Conservation (phyloP, 257 asterid genomes). For the Verbascum thapsus region DNA sequence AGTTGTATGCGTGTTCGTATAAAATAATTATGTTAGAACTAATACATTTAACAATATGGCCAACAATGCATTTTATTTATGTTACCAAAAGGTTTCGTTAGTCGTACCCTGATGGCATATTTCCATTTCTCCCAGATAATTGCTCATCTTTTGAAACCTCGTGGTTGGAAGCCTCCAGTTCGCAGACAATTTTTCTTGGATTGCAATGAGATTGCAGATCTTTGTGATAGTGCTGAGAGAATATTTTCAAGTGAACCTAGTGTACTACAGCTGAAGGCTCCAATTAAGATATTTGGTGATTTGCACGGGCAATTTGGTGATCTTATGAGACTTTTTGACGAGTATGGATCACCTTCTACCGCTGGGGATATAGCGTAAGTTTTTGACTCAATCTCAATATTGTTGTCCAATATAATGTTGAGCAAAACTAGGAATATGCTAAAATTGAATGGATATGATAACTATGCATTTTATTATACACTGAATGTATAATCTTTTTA, state of each 20-base stretch:
- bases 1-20: conserved; percentile 9
- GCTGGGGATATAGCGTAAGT: conserved; percentile 99
- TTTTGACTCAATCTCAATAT: background rate
- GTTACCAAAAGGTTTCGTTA: conserved; percentile 17
- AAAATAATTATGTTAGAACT: conserved; percentile 13
- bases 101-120: conserved; percentile 23
- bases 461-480: no score
- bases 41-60: conserved; percentile 1
- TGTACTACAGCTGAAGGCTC: conserved; percentile 93
- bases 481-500: no score
- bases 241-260: conserved; percentile 91
- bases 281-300: conserved; percentile 96
- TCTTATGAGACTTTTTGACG: conserved; percentile 98
- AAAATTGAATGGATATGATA: no score
- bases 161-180: conserved; percentile 99
- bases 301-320: conserved; percentile 99
- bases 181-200: conserved; percentile 95
- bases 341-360: conserved; percentile 98
- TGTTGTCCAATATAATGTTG: no score
- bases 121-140: conserved; percentile 58
- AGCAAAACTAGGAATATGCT: no score
- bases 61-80: conserved; percentile 1
- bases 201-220: conserved; percentile 98
- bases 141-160: conserved; percentile 92
- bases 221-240: conserved; percentile 95